These are phyloP conservation scores for Colletotrichum chrysophilum DNA, from an alignment of 2,329 filamentous ascomycete species.

Conservation along the genomic window DNA sequence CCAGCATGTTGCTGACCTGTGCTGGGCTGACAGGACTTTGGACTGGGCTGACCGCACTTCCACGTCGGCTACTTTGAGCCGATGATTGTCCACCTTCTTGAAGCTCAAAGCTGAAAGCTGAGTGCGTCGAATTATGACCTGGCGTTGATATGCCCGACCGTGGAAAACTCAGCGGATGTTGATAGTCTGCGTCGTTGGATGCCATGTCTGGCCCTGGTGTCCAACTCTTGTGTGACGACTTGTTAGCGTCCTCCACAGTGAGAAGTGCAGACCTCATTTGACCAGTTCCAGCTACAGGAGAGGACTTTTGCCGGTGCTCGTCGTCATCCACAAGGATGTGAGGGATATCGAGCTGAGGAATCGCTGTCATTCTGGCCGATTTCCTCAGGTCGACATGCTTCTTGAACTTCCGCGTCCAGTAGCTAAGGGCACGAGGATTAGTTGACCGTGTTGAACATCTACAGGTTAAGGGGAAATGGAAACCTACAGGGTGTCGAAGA, in stretches of 20 bases:
- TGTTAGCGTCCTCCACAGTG: constrained; percentile 36
- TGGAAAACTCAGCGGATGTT: constrained; percentile 61
- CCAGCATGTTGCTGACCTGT: constrained; percentile 83
- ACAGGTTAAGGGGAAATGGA: background rate
- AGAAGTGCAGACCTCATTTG: constrained; percentile 36
- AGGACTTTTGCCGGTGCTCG: constrained; percentile 30
- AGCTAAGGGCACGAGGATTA: constrained; percentile 46
- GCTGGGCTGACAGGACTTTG: constrained; percentile 70
- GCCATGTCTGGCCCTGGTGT: constrained; percentile 47
- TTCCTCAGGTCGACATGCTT: constrained; percentile 75
- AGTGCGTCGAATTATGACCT: constrained; percentile 49
- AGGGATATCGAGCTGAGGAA: constrained; percentile 83
- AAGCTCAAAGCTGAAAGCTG: constrained; percentile 65
- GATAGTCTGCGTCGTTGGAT: constrained; percentile 35
- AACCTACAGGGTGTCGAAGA: constrained; percentile 87
- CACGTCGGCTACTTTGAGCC: constrained; percentile 60
- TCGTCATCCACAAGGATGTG: constrained; percentile 88
- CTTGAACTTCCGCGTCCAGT: constrained; percentile 85
- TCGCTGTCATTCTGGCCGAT: constrained; percentile 74
- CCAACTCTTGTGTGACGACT: constrained; percentile 46
- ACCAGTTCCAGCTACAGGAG: constrained; percentile 27
- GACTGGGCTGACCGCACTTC: constrained; percentile 73
- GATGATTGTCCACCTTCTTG: constrained; percentile 44
- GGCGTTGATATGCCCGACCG: constrained; percentile 47
- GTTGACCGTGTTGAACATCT: background rate